These are phyloP conservation scores for Lactarius deliciosus DNA, from an alignment of 768 basidiomycete genomes.

Conservation along the genomic window DNA sequence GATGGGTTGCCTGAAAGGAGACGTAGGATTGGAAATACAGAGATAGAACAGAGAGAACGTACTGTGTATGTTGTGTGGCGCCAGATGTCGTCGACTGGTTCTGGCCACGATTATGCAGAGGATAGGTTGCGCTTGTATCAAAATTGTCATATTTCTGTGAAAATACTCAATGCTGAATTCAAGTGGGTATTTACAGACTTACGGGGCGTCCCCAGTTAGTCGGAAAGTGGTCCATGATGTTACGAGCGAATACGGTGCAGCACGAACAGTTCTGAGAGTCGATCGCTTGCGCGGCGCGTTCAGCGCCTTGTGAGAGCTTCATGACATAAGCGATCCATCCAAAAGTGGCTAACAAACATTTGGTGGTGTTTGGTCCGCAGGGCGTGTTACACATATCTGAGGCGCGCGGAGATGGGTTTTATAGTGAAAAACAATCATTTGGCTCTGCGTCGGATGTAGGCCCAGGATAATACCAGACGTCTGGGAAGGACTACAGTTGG, in stretches of 20 bases:
- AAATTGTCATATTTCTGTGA: constrained; percentile 67
- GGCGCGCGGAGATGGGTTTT: background rate
- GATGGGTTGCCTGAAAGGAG: constrained; percentile 72
- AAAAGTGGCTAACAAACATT: background rate
- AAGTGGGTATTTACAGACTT: background rate
- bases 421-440: no score
- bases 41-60: constrained; percentile 26
- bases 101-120: constrained; percentile 60
- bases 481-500: no score
- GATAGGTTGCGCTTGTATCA: constrained; percentile 78
- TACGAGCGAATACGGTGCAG: background rate
- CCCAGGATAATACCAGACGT: no score
- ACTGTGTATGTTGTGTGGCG: constrained; percentile 83
- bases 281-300: constrained; percentile 27
- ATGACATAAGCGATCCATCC: constrained; percentile 14
- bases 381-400: background rate
- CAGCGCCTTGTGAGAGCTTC: background rate
- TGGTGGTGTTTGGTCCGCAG: no score
- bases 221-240: constrained; percentile 77
- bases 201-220: constrained; percentile 66
- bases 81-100: constrained; percentile 47
- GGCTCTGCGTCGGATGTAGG: no score
- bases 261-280: background rate
- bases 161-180: background rate
- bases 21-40: background rate